Evolutionary conservation across 2,329 filamentous ascomycete species (phyloP).

Genomic region (Sporothrix inflata): DNA sequence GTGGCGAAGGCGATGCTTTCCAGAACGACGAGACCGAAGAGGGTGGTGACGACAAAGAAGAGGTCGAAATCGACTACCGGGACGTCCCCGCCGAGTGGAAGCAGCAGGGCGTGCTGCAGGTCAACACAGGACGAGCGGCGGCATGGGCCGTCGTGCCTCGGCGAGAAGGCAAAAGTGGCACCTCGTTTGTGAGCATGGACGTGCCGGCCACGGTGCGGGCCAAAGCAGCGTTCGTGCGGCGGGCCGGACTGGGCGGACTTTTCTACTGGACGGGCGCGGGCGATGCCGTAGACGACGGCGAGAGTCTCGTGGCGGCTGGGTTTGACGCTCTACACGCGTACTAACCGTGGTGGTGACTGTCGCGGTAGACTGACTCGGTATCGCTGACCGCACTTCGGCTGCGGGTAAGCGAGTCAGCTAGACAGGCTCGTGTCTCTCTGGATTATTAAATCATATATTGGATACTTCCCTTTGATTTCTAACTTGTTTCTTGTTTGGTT

Average conservation of each 20-base stretch:
- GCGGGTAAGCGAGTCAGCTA: background rate
- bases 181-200: slow-evolving; percentile 67
- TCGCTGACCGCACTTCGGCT: background rate
- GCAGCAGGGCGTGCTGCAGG: slow-evolving; percentile 34
- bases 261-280: slow-evolving; percentile 72
- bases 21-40: background rate
- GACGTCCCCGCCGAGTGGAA: slow-evolving; percentile 53
- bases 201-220: slow-evolving; percentile 61
- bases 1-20: slow-evolving; percentile 57
- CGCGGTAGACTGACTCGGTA: too few species aligned
- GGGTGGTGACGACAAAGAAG: slow-evolving; percentile 33
- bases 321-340: slow-evolving; percentile 51
- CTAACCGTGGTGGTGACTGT: background rate
- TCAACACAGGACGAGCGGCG: slow-evolving; percentile 45
- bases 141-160: slow-evolving; percentile 55
- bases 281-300: slow-evolving; percentile 54
- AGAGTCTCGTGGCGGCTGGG: slow-evolving; percentile 63
- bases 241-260: slow-evolving; percentile 60
- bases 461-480: background rate
- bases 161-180: slow-evolving; percentile 32
- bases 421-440: too few species aligned
- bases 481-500: background rate
- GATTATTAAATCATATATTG: too few species aligned
- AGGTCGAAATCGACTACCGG: slow-evolving; percentile 63
- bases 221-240: slow-evolving; percentile 63